Conservation (phyloP, 371 early-diverging fungal genomes). For the Dichotomocladium elegans region DNA sequence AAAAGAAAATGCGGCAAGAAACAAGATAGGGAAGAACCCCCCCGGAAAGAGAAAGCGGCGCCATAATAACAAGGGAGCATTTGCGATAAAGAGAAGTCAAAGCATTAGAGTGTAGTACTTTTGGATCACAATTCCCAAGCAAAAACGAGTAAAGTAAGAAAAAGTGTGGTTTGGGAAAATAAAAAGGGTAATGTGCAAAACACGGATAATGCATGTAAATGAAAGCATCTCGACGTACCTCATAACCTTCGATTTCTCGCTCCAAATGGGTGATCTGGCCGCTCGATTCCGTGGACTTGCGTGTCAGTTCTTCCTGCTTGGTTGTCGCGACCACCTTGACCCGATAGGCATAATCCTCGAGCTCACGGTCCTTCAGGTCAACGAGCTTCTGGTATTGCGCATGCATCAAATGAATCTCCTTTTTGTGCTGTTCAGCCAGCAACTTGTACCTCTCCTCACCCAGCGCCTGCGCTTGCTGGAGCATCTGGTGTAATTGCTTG, state of each 20-base stretch:
- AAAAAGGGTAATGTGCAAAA: not conserved
- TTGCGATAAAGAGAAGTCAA: not conserved
- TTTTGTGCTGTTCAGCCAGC: conserved; percentile 32
- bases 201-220: not conserved
- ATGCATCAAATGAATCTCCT: conserved; percentile 29
- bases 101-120: not conserved
- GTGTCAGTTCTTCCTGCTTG: conserved; percentile 31
- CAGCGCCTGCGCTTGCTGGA: not conserved
- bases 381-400: conserved; percentile 35
- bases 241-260: conserved; percentile 33
- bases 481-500: not conserved
- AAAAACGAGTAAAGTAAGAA: too few species aligned
- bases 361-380: conserved; percentile 29
- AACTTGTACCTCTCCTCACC: conserved; percentile 9
- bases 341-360: conserved; percentile 41
- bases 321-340: conserved; percentile 32
- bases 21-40: too few species aligned
- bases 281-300: conserved; percentile 10
- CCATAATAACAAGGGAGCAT: too few species aligned
- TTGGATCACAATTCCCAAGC: not conserved
- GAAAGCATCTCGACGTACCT: conserved; percentile 18
- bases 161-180: too few species aligned
- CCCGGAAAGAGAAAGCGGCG: too few species aligned
- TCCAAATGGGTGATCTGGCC: conserved; percentile 19
- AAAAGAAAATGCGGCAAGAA: not conserved